phyloP scores from a whole-genome alignment of 352 stramenopile species.

The Heterotrichella gracilis region DNA sequence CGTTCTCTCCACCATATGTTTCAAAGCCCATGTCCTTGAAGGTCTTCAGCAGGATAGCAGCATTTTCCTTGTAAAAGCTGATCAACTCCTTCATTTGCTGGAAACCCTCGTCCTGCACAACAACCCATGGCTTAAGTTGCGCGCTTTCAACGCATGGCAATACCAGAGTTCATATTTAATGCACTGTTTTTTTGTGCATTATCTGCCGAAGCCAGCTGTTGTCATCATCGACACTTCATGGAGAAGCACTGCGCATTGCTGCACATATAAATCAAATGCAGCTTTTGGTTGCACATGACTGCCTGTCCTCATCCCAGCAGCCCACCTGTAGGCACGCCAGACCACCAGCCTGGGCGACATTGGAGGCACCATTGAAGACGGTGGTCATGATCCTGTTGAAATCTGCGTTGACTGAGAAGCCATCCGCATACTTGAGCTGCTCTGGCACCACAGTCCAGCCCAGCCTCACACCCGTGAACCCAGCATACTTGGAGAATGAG shows the following conservation, averaged over 20 bases:
- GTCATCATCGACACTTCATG: no score
- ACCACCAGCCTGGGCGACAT: not conserved
- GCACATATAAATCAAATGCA: no score
- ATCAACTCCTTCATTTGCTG: not conserved
- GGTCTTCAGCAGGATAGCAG: not conserved
- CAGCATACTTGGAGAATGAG: slow-evolving; percentile 49
- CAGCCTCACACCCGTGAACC: slow-evolving; percentile 43
- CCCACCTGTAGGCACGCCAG: no score
- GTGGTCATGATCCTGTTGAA: not conserved
- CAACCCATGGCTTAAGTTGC: not conserved
- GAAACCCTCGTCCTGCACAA: not conserved
- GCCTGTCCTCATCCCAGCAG: no score
- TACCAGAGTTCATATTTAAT: no score
- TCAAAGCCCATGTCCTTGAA: not conserved
- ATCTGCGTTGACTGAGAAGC: not conserved
- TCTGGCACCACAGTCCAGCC: slow-evolving; percentile 44
- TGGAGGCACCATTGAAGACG: not conserved
- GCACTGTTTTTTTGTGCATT: no score
- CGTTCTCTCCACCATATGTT: not conserved
- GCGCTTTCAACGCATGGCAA: no score
- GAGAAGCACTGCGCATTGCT: no score
- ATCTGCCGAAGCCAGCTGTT: no score
- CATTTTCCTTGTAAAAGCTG: not conserved
- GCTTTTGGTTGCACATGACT: no score
- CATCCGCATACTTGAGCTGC: slow-evolving; percentile 28